Evolutionary conservation across 768 basidiomycete genomes (phyloP), one percentile per base, ranked within the genome.

Genomic region (Pleurotus djamor): DNA sequence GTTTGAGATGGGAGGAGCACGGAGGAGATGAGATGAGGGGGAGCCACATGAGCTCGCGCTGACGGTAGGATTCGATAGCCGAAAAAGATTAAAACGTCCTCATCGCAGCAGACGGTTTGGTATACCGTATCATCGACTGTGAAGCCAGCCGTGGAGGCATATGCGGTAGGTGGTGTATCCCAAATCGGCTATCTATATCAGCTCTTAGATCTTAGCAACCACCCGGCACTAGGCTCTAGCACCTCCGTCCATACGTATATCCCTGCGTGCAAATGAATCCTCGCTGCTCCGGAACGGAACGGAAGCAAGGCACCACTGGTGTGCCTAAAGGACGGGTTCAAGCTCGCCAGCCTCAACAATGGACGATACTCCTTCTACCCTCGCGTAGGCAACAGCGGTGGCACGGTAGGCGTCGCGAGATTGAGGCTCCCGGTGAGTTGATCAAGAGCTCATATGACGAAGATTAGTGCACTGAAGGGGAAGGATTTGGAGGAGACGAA

Each of bases 21-120:
- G n/a, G n/a, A n/a, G n/a, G 77, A 0, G 83, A 69, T 0, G 84
- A 76, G 68, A 93, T 79, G 6, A 85, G 66, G 0, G 81, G 68
- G 73, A 94, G 83, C 93, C 93, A 95, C 62, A 85, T 88, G 38
- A 79, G 71, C 69, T 95, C 93, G 16, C 89, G 83, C 52, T 86
- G 82, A 2, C 92, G 82, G 67, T 94, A 90, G 0, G 89, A 88
- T 47, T 83, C 82, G 66, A 83, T 77, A 9, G 57, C 48, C 44
- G 67, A 56, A 2, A 60, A 47, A n/a, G 57, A 17, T 45, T 52
- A n/a, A n/a, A 63, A n/a, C n/a, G n/a, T 58, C 38, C 14, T 7
- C 7, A 7, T 41, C 7, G 6, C 45, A 16, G 7, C 8, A 47
- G n/a, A n/a, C n/a, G 8, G 21, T 48, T 34, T 59, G 50, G 14